phyloP scores from a whole-genome alignment of 2,329 filamentous ascomycete species.

The Alternaria sp. region DNA sequence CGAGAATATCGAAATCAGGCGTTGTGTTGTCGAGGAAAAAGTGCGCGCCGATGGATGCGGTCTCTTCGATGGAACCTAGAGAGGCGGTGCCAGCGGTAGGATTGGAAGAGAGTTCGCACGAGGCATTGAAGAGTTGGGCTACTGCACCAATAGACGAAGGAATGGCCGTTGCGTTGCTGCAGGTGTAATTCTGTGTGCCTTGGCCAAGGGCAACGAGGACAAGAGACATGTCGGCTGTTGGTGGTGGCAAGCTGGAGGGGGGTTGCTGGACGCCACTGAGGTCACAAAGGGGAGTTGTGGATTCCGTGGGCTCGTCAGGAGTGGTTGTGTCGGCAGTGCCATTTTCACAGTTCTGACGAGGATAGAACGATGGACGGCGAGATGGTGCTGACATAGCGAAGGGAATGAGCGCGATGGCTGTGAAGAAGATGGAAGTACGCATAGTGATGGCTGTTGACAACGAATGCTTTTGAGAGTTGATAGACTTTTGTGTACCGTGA shows the following conservation, averaged over 20 bases:
- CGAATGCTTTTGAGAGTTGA: constrained; percentile 3
- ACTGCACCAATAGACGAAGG: constrained; percentile 55
- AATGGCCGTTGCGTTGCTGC: constrained; percentile 36
- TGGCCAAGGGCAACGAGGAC: constrained; percentile 57
- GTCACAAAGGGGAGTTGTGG: constrained; percentile 29
- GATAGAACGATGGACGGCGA: constrained; percentile 14
- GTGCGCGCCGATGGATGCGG: constrained; percentile 69
- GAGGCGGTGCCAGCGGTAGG: constrained; percentile 30
- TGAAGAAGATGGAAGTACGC: constrained; percentile 32
- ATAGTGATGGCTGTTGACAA: constrained; percentile 24
- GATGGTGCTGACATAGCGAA: constrained; percentile 33
- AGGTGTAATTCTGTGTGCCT: constrained; percentile 63
- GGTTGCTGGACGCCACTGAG: constrained; percentile 36
- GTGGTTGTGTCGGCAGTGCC: background rate
- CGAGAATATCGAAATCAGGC: constrained; percentile 83
- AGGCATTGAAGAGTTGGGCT: constrained; percentile 43
- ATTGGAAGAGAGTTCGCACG: constrained; percentile 27
- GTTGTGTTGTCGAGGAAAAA: constrained; percentile 78
- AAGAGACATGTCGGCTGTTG: constrained; percentile 43
- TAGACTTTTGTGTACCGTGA: constrained; percentile 7
- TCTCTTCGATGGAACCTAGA: constrained; percentile 35
- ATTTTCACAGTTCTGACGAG: constrained; percentile 28
- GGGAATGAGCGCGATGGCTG: constrained; percentile 33
- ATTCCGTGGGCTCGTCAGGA: background rate
- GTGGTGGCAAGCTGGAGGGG: constrained; percentile 34